These are phyloP conservation scores for Phytopythium litorale DNA, from an alignment of 352 stramenopile species.

Conservation along the genomic window DNA sequence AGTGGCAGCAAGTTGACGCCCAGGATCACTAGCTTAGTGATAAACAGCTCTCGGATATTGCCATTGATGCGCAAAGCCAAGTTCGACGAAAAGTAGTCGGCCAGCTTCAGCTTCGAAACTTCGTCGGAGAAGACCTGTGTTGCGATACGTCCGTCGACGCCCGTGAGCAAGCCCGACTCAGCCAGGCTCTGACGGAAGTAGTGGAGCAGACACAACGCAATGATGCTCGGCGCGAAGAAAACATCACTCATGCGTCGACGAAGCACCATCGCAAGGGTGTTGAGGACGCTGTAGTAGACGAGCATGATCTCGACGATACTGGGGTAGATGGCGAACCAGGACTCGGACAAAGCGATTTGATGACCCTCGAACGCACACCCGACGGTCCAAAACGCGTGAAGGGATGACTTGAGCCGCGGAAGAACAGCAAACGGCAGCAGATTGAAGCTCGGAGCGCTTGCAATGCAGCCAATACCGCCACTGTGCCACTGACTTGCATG, in stretches of 20 bases:
- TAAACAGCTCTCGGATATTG: slow-evolving; percentile 14
- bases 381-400: slow-evolving; percentile 19
- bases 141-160: slow-evolving; percentile 13
- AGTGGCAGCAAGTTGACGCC: slow-evolving; percentile 10
- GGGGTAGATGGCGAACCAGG: slow-evolving; percentile 27
- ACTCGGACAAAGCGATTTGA: slow-evolving; percentile 13
- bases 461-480: slow-evolving; percentile 14
- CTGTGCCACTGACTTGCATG: slow-evolving; percentile 4
- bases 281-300: slow-evolving; percentile 21
- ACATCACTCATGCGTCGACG: slow-evolving; percentile 16
- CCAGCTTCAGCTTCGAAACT: slow-evolving; percentile 7
- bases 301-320: slow-evolving; percentile 18
- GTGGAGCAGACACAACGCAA: slow-evolving; percentile 16
- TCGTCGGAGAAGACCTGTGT: slow-evolving; percentile 7
- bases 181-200: slow-evolving; percentile 8
- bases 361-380: slow-evolving; percentile 19
- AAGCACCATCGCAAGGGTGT: slow-evolving; percentile 11
- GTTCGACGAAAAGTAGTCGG: slow-evolving; percentile 13
- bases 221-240: slow-evolving; percentile 14
- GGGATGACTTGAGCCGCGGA: slow-evolving; percentile 13
- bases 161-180: slow-evolving; percentile 6
- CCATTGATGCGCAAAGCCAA: slow-evolving; percentile 16
- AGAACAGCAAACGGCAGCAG: slow-evolving; percentile 16
- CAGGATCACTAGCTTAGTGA: slow-evolving; percentile 13
- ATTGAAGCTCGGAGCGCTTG: slow-evolving; percentile 11